Base-by-base conservation (phyloP, 1,284 basidiomycete species). In the Lentinula novae-zelandiae region DNA sequence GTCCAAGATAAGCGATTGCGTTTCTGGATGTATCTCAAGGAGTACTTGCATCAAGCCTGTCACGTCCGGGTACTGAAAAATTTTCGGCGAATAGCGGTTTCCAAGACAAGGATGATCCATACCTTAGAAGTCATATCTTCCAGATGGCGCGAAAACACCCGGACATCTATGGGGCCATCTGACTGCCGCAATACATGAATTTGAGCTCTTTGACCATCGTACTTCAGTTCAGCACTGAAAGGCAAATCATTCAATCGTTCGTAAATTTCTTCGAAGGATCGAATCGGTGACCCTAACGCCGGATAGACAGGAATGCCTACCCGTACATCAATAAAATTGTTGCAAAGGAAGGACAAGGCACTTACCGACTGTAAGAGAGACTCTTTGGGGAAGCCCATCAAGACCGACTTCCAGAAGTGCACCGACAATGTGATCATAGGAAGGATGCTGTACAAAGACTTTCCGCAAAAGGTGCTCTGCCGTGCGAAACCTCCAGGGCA, bases 71-170 rank as follows among this genome's bases (percentile, higher is more conserved):
- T 97, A 98, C 88, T 95, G 74, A 8, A 61, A 64, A 61, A 65
- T 62, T 67, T 67, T 63, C 62, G 68, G 67, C 62, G 44, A 58
- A 66, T 63, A 60, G 34, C 54, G 5, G 36, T 48, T 15, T 40
- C 36, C 33, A 52, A 56, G 42, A 63, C 39, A 60, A 31, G 61
- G 40, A 52, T 50, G 15, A 67, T 56, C 60, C 70, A 67, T 69
- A 84, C 89, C 77, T 95, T 94, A 64, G 86, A 84, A 2, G 93
- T 95, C 92, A 95, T 95, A 68, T 95, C 89, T 74, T 96, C 95
- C 31, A 97, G 76, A 76, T 96, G 94, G 36, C 94, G 83, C 60
- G 90, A 93, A 75, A 97, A 97, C 50, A 96, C 78, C 56, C 86
- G 83, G 40, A 95, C 82, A 62, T 75, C 80, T 22, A 80, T 69